phyloP scores from a whole-genome alignment of 139 green algal species.

The Dunaliella primolecta region DNA sequence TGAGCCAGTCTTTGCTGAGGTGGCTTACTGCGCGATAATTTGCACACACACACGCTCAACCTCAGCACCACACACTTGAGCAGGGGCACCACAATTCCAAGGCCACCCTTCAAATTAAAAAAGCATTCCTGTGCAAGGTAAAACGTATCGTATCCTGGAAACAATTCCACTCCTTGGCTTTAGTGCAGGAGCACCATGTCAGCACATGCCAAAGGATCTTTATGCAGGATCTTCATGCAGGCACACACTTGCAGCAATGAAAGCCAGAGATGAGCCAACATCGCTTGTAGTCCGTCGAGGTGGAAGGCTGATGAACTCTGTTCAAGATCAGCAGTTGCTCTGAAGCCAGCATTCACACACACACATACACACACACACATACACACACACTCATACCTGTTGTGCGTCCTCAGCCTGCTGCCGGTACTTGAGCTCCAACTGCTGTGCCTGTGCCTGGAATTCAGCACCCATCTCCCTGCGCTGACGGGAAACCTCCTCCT shows the following conservation, averaged over 20 bases:
- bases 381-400: slow-evolving; percentile 15
- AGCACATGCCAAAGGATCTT: too few relatives aligned
- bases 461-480: slow-evolving; percentile 42
- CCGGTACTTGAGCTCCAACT: slow-evolving; percentile 39
- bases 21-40: slow-evolving; percentile 38
- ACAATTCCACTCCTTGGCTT: too few relatives aligned
- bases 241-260: too few relatives aligned
- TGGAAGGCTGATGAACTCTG: background rate
- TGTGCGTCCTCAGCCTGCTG: slow-evolving; percentile 19
- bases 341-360: background rate
- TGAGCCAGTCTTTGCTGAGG: slow-evolving; percentile 28
- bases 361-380: background rate
- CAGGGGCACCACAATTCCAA: too few relatives aligned
- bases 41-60: background rate
- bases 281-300: too few relatives aligned
- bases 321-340: background rate
- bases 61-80: background rate
- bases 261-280: too few relatives aligned
- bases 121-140: too few relatives aligned
- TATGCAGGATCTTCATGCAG: too few relatives aligned
- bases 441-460: slow-evolving; percentile 40
- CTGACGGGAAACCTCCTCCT: slow-evolving; percentile 47
- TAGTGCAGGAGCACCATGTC: too few relatives aligned
- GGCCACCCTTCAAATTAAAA: too few relatives aligned
- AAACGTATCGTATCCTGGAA: too few relatives aligned